A percentile compares a stretch with the other conserved stretches of the same genome.
Conservation (phyloP, 1,284 basidiomycete genomes). For the Gomphus sp. region DNA sequence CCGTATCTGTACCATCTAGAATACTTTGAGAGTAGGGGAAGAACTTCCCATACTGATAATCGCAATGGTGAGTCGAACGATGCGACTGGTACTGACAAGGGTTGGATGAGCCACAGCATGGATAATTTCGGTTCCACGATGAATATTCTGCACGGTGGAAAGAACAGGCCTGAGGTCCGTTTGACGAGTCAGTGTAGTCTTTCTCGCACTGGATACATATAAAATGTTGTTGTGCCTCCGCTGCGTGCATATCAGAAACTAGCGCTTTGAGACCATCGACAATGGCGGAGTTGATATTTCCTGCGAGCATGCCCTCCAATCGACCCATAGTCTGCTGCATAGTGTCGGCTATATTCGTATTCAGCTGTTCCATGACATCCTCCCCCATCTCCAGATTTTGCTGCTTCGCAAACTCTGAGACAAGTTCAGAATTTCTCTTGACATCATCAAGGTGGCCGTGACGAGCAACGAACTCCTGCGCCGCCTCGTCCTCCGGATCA, state of each 20-base stretch:
- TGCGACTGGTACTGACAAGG: conserved; percentile 3
- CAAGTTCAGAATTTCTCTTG: conserved; percentile 23
- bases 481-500: conserved; percentile 26
- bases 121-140: conserved; percentile 19
- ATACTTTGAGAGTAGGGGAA: background rate
- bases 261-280: conserved; percentile 25
- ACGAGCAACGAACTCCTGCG: conserved; percentile 21
- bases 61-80: conserved; percentile 5
- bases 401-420: conserved; percentile 27
- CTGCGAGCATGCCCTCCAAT: conserved; percentile 24
- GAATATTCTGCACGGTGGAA: conserved; percentile 26
- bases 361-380: conserved; percentile 27
- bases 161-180: conserved; percentile 27
- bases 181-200: conserved; percentile 24
- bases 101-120: background rate
- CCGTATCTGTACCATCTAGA: background rate
- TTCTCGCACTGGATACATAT: conserved; percentile 29
- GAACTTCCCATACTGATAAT: conserved; percentile 7
- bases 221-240: conserved; percentile 27
- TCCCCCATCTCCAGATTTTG: conserved; percentile 26
- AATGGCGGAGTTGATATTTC: conserved; percentile 23
- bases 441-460: conserved; percentile 27
- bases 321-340: conserved; percentile 22
- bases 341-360: conserved; percentile 22
- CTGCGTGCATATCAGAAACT: conserved; percentile 21